Percentiles rank a stretch among this genome's conserved stretches.
Conservation (phyloP, 2,329 filamentous ascomycete species). For the Ceratocystis destructans region DNA sequence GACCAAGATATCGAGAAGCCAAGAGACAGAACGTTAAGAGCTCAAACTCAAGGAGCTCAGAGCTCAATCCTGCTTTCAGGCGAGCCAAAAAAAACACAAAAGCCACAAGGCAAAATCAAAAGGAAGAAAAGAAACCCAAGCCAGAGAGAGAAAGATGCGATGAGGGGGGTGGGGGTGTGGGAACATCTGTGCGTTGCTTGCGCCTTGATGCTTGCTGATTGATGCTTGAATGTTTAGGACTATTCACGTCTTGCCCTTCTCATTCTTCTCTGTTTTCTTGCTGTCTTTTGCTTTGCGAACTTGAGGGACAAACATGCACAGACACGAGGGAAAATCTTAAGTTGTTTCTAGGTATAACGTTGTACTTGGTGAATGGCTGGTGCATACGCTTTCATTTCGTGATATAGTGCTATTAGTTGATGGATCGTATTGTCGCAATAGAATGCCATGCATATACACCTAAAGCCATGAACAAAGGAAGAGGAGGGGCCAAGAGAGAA, state of each 20-base stretch:
- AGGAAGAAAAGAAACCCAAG: too few relatives aligned
- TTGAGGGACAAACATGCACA: not conserved
- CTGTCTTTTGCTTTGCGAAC: not conserved
- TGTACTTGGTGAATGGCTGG: not conserved
- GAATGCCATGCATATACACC: too few relatives aligned
- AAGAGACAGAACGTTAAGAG: too few relatives aligned
- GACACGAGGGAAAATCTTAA: not conserved
- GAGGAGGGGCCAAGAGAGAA: too few relatives aligned
- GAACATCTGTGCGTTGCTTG: not conserved
- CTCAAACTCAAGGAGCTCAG: not conserved
- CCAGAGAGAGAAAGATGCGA: too few relatives aligned
- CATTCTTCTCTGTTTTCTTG: not conserved
- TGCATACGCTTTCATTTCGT: not conserved
- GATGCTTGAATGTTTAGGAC: not conserved
- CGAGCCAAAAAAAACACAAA: not conserved
- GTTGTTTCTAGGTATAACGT: not conserved
- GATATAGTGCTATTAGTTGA: not conserved
- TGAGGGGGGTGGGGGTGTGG: not conserved
- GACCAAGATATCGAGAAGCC: too few relatives aligned
- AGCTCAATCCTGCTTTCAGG: not conserved
- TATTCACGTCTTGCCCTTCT: not conserved
- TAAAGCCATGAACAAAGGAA: too few relatives aligned
- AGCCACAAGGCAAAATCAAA: not conserved
- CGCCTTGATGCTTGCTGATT: too few relatives aligned
- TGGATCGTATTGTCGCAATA: not conserved